These are phyloP conservation scores for Citrus maxima DNA, from an alignment of 345 rosid genomes.

Conservation along the genomic window DNA sequence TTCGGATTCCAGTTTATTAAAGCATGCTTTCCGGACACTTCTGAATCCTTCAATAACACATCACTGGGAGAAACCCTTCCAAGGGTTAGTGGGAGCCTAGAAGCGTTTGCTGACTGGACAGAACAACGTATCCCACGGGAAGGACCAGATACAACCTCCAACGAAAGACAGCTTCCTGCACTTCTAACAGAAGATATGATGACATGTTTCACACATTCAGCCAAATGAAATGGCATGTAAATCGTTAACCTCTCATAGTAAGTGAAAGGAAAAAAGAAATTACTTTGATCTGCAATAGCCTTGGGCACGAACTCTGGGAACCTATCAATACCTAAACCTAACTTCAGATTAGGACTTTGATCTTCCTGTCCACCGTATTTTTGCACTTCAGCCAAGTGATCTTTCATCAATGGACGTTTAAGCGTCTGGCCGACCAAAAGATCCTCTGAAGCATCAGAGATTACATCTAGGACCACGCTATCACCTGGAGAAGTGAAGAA, in stretches of 20 bases:
- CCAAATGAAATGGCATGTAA: constrained; percentile 19
- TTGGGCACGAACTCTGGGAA: constrained; percentile 31
- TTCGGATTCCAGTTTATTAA: constrained; percentile 83
- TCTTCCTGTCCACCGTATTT: constrained; percentile 32
- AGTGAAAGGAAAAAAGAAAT: constrained; percentile 39
- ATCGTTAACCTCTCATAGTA: constrained; percentile 14
- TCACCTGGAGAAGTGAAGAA: constrained; percentile 43
- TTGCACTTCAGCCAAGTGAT: constrained; percentile 40
- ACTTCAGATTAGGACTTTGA: constrained; percentile 26
- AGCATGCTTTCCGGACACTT: constrained; percentile 98
- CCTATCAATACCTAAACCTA: constrained; percentile 32
- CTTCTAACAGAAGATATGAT: constrained; percentile 61
- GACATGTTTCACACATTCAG: constrained; percentile 41
- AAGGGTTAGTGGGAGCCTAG: constrained; percentile 75
- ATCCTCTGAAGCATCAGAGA: constrained; percentile 54
- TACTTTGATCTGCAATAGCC: constrained; percentile 63
- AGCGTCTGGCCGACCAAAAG: constrained; percentile 63
- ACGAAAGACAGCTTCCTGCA: constrained; percentile 92
- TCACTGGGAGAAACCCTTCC: constrained; percentile 90
- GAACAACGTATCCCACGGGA: constrained; percentile 56
- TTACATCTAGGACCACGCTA: constrained; percentile 58
- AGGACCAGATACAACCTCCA: constrained; percentile 94
- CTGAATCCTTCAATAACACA: constrained; percentile 71
- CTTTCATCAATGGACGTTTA: constrained; percentile 37
- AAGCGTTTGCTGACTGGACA: constrained; percentile 53